Conservation (phyloP, 352 stramenopile species). For the Phytophthora pisi region DNA sequence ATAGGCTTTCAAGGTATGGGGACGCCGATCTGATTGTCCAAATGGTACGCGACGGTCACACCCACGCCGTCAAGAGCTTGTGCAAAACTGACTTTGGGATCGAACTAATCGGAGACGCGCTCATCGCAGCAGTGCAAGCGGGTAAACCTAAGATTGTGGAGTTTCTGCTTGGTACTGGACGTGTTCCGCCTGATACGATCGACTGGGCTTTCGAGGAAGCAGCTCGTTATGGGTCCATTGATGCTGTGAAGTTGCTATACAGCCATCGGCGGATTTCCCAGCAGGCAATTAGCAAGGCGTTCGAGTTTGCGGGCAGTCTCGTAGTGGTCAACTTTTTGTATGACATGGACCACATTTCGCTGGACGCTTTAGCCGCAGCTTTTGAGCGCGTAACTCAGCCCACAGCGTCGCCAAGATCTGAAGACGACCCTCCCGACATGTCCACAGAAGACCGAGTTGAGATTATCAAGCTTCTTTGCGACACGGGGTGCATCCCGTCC, state of each 20-base stretch:
- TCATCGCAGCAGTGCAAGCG: background rate
- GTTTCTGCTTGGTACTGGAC: background rate
- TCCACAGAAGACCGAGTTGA: background rate
- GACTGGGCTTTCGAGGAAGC: slow-evolving; percentile 3
- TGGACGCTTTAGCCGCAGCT: background rate
- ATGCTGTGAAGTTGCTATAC: slow-evolving; percentile 2
- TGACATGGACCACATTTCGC: background rate
- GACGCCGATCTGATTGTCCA: background rate
- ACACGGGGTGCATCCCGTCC: background rate
- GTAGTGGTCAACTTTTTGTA: background rate
- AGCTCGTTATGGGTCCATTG: slow-evolving; percentile 1
- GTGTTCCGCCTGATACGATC: background rate
- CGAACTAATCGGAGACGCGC: slow-evolving; percentile 1
- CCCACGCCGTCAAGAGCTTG: slow-evolving; percentile 2
- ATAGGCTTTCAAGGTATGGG: background rate
- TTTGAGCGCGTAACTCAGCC: background rate
- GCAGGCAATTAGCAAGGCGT: slow-evolving; percentile 1
- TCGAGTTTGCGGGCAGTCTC: background rate
- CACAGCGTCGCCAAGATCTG: background rate
- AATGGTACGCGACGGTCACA: slow-evolving; percentile 6
- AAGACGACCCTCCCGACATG: background rate
- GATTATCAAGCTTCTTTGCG: background rate
- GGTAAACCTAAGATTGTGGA: background rate
- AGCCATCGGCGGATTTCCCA: background rate
- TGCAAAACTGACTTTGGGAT: background rate